Evolutionary conservation across 1,284 basidiomycete genomes (phyloP), one percentile per base, ranked within the genome.

Genomic region (Ceratobasidium sp.): DNA sequence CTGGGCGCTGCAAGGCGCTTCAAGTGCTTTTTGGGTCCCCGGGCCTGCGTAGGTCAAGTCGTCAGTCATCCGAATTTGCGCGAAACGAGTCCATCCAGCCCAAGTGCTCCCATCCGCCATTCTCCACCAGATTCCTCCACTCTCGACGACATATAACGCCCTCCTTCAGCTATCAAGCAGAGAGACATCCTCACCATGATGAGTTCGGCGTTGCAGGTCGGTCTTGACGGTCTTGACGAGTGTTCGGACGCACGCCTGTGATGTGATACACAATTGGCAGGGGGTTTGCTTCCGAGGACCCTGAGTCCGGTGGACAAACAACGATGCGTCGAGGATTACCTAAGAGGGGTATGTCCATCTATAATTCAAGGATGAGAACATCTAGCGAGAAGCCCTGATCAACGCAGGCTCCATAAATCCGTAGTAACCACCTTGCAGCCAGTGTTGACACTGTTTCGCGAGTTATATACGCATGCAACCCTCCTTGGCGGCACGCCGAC

Each of bases 21-120:
- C 85, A 98, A 87, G 82, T 99, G 96, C 85, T 98, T 98, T 91
- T 94, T 96, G 76, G 96, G 96, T 90, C 96, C 96, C 82, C 96
- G 90, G 79, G 87, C 93, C 93, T 94, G 76, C 20, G 17, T 27
- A 20, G 52, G 69, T 31, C 34, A 29, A n/a, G 49, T 45, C 12
- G 43, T 65, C 13, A 54, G 58, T 25, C 25, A 38, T 15, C 38
- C 32, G 17, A 22, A 17, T 35, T 47, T 47, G 38, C n/a, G 7
- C 22, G 20, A 25, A 31, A 42, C 22, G n/a, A 2, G 38, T 65
- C 62, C 62, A 65, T 65, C 62, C 35, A 29, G 10, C 35, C 38
- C 34, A 43, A 13, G 20, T 35, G 47, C 62, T 15, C 43, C 62
- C 62, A 65, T 45, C 49, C 62, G 35, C 15, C 34, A 27, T 22